Percentiles rank a stretch among this genome's conserved stretches.
Evolutionary conservation across 2,329 filamentous ascomycete genomes (phyloP).

Genomic region (Colletotrichum falcatum): DNA sequence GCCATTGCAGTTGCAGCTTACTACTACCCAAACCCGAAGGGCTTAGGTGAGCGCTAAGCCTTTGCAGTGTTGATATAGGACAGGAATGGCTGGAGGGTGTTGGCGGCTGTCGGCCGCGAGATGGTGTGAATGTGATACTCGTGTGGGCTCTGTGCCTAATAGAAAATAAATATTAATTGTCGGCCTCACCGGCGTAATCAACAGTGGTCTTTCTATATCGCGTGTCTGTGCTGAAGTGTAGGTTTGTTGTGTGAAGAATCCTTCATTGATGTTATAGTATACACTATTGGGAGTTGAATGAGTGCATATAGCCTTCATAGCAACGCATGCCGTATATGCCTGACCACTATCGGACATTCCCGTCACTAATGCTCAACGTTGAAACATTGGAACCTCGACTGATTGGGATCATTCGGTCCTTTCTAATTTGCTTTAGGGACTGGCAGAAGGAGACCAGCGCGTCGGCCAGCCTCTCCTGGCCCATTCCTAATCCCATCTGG

Average conservation of each 20-base stretch:
- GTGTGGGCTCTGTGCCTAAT: not conserved
- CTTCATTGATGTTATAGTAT: too few relatives aligned
- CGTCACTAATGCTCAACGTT: too few relatives aligned
- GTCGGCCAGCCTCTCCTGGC: slow-evolving; percentile 28
- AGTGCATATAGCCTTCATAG: too few relatives aligned
- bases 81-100: not conserved
- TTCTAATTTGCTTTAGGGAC: slow-evolving; percentile 2
- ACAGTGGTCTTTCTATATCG: not conserved
- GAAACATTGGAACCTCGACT: not conserved
- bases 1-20: slow-evolving; percentile 70
- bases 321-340: not conserved
- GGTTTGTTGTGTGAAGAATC: too few relatives aligned
- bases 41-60: slow-evolving; percentile 20
- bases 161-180: not conserved
- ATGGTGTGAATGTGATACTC: too few relatives aligned
- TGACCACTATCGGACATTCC: not conserved
- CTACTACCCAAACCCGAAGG: slow-evolving; percentile 63
- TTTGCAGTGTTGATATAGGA: not conserved
- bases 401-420: not conserved
- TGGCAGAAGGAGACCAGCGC: slow-evolving; percentile 37
- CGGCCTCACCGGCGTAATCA: not conserved
- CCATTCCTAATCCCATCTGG: not conserved
- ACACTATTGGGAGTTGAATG: too few relatives aligned
- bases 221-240: not conserved
- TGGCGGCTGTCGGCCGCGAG: not conserved